Base-by-base conservation (phyloP, 1,284 basidiomycete species). In the Trametes hirsuta region DNA sequence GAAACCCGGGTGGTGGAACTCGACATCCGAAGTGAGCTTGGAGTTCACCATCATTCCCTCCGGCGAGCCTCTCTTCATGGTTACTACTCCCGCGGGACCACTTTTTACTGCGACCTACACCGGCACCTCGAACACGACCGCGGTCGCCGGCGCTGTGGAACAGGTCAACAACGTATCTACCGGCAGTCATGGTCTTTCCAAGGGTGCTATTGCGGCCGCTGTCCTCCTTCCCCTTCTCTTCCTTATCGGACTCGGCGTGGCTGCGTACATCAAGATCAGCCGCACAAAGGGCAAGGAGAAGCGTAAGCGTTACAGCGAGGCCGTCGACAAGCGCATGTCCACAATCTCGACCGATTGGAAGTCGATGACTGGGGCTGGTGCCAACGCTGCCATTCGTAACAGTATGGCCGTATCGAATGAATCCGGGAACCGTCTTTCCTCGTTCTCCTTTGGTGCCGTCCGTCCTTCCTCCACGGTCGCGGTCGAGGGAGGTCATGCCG, bases 251-350 rank as follows among this genome's bases (percentile, higher is more conserved):
- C 63, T 88, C 34, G 77, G 77, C 51, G 69, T 80, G 22, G 78
- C 77, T 22, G 75, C 78, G 0, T 92, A 85, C 71, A 80, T 82
- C 68, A 84, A 79, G 67, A 68, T 68, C 49, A 67, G 55, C 15
- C 84, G 93, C 55, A 69, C 74, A 35, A 84, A 79, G 68, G 81
- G 82, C 62, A 77, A 78, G 56, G 80, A 85, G 62, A 84, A 91
- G 74, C 79, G 85, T 66, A 84, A 81, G 73, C 80, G 83, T 48
- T 95, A 87, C 83, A 88, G 84, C 41, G 81, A 86, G 72, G 80
- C 78, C 35, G 75, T 95, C 74, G 87, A 94, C 79, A 84, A 87
- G 76, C 86, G 93, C 71, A 93, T 94, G 93, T 88, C 87, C 15
- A 87, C 87, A 61, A 86, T 93, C 65, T 87, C 86, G 6, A 77